Percentiles rank a stretch among this genome's conserved stretches.
Conservation (phyloP, 805 yeast genomes). For the Candida vartiovaarae region DNA sequence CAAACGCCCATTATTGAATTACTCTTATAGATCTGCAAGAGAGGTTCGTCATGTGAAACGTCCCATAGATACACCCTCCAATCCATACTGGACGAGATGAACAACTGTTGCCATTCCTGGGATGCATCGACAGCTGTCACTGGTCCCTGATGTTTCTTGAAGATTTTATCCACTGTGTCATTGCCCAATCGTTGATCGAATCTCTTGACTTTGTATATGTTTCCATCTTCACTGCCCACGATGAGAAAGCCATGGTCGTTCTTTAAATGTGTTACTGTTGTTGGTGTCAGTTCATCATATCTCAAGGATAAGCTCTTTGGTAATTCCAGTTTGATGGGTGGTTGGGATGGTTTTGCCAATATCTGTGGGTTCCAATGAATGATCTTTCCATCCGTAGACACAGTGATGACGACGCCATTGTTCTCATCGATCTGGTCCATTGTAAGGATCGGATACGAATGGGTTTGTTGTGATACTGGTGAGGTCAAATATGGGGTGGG, state of each 20-base stretch:
- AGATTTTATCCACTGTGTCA: conserved; percentile 15
- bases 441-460: conserved; percentile 20
- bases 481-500: conserved; percentile 14
- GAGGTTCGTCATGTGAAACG: conserved; percentile 12
- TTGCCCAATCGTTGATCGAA: conserved; percentile 17
- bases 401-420: conserved; percentile 19
- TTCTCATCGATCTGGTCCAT: conserved; percentile 17
- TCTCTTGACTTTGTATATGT: conserved; percentile 24
- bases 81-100: conserved; percentile 26
- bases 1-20: conserved; percentile 22
- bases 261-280: conserved; percentile 12
- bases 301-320: conserved; percentile 17
- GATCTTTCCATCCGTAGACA: conserved; percentile 26
- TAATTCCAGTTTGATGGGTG: conserved; percentile 16
- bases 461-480: conserved; percentile 10
- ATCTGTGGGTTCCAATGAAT: conserved; percentile 25
- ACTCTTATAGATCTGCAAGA: conserved; percentile 19
- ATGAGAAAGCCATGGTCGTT: conserved; percentile 19
- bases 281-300: conserved; percentile 27
- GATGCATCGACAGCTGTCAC: conserved; percentile 18
- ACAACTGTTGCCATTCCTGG: conserved; percentile 15
- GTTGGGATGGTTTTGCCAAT: conserved; percentile 18
- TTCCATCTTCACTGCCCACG: conserved; percentile 29
- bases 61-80: conserved; percentile 27
- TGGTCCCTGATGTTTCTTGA: conserved; percentile 22